Evolutionary conservation across 805 yeast genomes (phyloP).

Genomic region (Nakazawaea wyomingensis): DNA sequence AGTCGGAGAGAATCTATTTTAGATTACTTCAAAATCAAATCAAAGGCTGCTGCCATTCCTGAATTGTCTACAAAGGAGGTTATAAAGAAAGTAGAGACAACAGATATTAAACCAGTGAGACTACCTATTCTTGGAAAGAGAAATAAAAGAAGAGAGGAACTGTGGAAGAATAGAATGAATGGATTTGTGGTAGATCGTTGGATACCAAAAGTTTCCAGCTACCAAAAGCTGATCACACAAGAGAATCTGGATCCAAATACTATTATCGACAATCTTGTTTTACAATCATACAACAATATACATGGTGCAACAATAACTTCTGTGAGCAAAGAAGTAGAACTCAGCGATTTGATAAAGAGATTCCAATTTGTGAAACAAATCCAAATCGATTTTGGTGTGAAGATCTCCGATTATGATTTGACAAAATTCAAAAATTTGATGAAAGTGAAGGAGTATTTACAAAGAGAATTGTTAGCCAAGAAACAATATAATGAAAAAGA

Average conservation of each 20-base stretch:
- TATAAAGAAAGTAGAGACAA: conserved; percentile 23
- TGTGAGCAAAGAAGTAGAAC: conserved; percentile 8
- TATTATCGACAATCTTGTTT: conserved; percentile 16
- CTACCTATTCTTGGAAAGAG: conserved; percentile 27
- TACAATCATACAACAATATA: conserved; percentile 12
- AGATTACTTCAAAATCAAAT: conserved; percentile 28
- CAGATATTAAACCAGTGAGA: conserved; percentile 7
- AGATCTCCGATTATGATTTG: conserved; percentile 47
- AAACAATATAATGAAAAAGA: conserved; percentile 54
- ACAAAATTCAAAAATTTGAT: conserved; percentile 34
- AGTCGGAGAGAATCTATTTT: conserved; percentile 19
- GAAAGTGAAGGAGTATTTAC: conserved; percentile 33
- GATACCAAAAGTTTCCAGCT: conserved; percentile 24
- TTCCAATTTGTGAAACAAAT: conserved; percentile 45
- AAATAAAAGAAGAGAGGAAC: conserved; percentile 13
- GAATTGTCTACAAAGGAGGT: conserved; percentile 21
- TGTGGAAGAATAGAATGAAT: conserved; percentile 19
- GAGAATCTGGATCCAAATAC: not conserved
- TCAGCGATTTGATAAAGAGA: conserved; percentile 42
- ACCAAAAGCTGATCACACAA: conserved; percentile 10
- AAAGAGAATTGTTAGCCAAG: conserved; percentile 30
- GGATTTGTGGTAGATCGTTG: conserved; percentile 26
- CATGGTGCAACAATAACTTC: conserved; percentile 1
- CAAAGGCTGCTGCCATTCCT: conserved; percentile 12
- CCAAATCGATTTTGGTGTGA: conserved; percentile 43